phyloP scores from a whole-genome alignment of 495 filamentous ascomycete genomes.

The Hypomontagnella submonticulosa region DNA sequence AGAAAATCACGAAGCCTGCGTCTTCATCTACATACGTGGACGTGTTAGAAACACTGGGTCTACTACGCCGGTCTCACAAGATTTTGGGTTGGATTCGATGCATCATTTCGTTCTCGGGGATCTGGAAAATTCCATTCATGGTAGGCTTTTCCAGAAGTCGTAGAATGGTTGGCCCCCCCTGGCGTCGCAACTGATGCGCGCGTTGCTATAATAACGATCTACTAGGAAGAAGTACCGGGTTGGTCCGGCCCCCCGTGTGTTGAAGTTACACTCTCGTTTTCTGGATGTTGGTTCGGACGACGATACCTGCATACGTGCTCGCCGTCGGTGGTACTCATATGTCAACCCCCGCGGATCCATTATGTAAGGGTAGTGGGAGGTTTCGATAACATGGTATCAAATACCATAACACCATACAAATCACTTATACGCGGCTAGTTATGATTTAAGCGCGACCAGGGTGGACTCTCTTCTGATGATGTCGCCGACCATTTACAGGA shows the following conservation, averaged over 20 bases:
- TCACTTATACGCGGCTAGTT: neutral
- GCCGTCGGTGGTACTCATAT: slow-evolving; percentile 42
- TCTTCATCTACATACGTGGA: slow-evolving; percentile 37
- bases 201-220: slow-evolving; percentile 45
- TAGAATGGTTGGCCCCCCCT: slow-evolving; percentile 35
- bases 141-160: slow-evolving; percentile 30
- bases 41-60: slow-evolving; percentile 40
- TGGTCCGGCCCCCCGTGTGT: slow-evolving; percentile 43
- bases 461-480: neutral
- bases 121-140: slow-evolving; percentile 44
- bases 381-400: slow-evolving; percentile 24
- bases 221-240: slow-evolving; percentile 47
- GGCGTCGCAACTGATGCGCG: slow-evolving; percentile 36
- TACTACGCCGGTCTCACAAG: slow-evolving; percentile 27
- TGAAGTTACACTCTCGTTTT: slow-evolving; percentile 39
- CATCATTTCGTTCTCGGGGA: slow-evolving; percentile 42
- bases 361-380: slow-evolving; percentile 39
- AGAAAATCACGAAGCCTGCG: slow-evolving; percentile 8
- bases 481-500: slow-evolving; percentile 26
- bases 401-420: slow-evolving; percentile 18
- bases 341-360: slow-evolving; percentile 43
- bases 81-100: slow-evolving; percentile 43
- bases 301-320: slow-evolving; percentile 41
- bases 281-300: slow-evolving; percentile 42
- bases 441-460: neutral